A percentile compares a stretch with the other conserved stretches of the same genome.
Evolutionary conservation across 345 rosid species (phyloP).

Genomic region (Ricinus communis): DNA sequence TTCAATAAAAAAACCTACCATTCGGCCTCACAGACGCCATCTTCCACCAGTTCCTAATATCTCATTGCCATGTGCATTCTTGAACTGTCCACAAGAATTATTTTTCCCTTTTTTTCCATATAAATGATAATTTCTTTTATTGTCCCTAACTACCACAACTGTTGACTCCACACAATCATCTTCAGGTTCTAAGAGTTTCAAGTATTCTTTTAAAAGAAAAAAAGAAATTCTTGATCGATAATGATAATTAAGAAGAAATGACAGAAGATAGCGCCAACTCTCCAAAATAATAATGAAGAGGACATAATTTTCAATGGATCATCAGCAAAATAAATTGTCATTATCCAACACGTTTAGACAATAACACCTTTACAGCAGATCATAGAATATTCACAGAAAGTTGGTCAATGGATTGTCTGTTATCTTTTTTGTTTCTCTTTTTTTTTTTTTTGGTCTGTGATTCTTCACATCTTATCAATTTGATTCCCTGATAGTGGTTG

Average conservation of each 20-base stretch:
- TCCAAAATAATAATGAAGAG: too few species aligned
- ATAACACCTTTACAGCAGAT: not conserved
- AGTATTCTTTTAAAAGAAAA: not conserved
- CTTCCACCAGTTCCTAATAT: not conserved
- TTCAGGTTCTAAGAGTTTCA: not conserved
- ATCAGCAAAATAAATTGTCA: not conserved
- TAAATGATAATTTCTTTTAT: too few species aligned
- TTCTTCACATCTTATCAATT: too few species aligned
- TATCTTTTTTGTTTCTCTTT: too few species aligned
- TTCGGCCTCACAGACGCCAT: not conserved
- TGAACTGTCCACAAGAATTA: not conserved
- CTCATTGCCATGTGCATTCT: not conserved
- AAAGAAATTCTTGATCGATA: not conserved
- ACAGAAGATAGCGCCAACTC: too few species aligned
- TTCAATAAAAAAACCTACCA: constrained; percentile 24
- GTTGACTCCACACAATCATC: constrained; percentile 2
- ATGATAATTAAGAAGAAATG: too few species aligned
- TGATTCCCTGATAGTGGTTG: too few species aligned
- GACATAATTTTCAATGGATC: not conserved
- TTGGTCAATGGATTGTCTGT: not conserved
- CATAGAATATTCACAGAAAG: too few species aligned
- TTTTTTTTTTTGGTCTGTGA: too few species aligned
- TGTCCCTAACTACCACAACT: not conserved
- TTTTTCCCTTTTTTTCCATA: not conserved
- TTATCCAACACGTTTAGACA: not conserved